These are phyloP conservation scores for Pseudogymnoascus sp. DNA, from an alignment of 2,329 filamentous ascomycete species.

Conservation along the genomic window DNA sequence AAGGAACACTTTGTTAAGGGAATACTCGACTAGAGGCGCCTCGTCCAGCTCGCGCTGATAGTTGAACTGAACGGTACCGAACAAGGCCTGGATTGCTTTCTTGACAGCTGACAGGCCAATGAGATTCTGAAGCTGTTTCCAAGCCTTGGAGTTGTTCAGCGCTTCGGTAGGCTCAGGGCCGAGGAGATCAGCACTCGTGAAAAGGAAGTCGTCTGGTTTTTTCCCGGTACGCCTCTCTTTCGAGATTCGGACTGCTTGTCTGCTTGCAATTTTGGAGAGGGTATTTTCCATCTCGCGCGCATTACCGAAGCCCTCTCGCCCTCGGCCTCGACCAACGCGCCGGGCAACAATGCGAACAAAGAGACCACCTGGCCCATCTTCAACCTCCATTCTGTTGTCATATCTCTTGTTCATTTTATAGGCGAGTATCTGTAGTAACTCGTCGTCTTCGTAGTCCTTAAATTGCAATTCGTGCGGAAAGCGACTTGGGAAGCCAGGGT, in stretches of 20 bases:
- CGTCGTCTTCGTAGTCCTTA: background rate
- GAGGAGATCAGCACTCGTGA: background rate
- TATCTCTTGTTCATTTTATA: no score
- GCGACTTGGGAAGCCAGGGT: background rate
- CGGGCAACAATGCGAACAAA: no score
- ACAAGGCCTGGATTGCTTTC: no score
- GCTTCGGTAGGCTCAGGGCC: background rate
- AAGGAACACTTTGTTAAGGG: background rate
- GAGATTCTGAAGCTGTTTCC: background rate
- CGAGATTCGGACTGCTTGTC: no score
- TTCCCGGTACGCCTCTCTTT: no score
- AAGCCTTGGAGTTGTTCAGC: background rate
- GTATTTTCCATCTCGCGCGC: no score
- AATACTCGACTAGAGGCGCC: background rate
- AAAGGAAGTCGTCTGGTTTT: background rate
- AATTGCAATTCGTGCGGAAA: background rate
- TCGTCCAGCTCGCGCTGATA: background rate
- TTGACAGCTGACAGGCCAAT: background rate
- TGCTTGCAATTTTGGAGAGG: no score
- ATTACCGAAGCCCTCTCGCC: no score
- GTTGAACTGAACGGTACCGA: background rate
- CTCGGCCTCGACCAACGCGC: no score
- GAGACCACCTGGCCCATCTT: no score
- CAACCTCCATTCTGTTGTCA: no score
- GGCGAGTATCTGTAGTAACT: background rate